A percentile compares a stretch with the other conserved stretches of the same genome.
Evolutionary conservation across 2,329 filamentous ascomycete species (phyloP).

Genomic region (Pseudogymnoascus pannorum): DNA sequence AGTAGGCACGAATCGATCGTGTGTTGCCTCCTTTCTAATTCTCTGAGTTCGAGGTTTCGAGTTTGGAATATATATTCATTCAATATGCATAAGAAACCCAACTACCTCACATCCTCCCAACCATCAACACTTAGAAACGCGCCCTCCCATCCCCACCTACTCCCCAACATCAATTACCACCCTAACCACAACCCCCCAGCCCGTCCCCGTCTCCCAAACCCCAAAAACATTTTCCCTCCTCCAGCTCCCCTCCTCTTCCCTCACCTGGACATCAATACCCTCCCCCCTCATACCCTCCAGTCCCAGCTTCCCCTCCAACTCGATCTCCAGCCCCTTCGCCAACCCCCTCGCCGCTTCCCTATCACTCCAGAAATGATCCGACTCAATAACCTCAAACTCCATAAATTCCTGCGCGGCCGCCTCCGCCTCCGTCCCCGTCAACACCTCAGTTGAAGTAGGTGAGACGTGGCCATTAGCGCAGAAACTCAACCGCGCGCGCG

Average conservation of each 20-base stretch:
- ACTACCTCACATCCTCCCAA: no score
- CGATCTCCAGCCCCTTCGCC: neutral
- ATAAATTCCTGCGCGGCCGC: neutral
- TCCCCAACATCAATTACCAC: slow-evolving; percentile 14
- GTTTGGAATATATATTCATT: no score
- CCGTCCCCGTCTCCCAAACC: slow-evolving; percentile 36
- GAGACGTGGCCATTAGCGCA: neutral
- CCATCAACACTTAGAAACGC: no score
- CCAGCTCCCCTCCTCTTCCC: slow-evolving; percentile 42
- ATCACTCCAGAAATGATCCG: neutral
- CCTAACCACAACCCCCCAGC: slow-evolving; percentile 23
- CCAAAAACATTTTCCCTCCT: slow-evolving; percentile 65
- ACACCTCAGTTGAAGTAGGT: neutral
- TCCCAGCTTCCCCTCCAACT: neutral
- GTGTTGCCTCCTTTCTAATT: no score
- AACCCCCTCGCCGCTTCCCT: neutral
- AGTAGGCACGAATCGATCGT: no score
- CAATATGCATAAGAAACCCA: no score
- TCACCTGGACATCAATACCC: slow-evolving; percentile 21
- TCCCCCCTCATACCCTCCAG: slow-evolving; percentile 12
- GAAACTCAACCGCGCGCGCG: neutral
- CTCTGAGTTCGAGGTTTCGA: no score
- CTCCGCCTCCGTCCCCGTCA: neutral
- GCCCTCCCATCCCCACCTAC: neutral
- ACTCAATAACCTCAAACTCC: neutral